phyloP scores from a whole-genome alignment of 169 alveolate species.

The Cryptosporidium ubiquitum region DNA sequence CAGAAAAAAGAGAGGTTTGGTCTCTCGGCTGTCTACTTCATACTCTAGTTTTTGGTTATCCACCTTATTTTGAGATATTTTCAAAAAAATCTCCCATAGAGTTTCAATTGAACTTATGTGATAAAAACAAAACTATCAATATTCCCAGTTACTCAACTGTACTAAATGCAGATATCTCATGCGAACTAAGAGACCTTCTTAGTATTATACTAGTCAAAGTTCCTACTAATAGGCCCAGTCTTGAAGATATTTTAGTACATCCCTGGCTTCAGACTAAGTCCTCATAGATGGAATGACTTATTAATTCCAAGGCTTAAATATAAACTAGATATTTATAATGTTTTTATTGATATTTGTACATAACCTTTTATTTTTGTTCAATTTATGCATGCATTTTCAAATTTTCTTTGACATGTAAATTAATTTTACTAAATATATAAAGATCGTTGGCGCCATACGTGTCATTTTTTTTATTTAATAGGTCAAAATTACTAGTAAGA shows the following conservation, averaged over 20 bases:
- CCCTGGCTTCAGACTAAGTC: slow-evolving; percentile 9
- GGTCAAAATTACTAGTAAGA: not conserved
- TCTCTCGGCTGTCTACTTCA: slow-evolving; percentile 52
- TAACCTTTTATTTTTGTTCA: not conserved
- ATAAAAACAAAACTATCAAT: not conserved
- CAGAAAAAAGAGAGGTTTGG: slow-evolving; percentile 72
- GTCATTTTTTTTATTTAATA: not conserved
- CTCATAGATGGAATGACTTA: not conserved
- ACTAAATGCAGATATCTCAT: slow-evolving; percentile 10
- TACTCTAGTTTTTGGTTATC: slow-evolving; percentile 40
- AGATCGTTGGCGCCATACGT: slow-evolving; percentile 35
- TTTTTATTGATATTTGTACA: not conserved
- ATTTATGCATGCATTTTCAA: not conserved
- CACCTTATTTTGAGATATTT: slow-evolving; percentile 25
- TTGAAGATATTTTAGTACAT: slow-evolving; percentile 4
- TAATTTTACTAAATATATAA: not conserved
- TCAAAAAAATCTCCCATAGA: slow-evolving; percentile 52
- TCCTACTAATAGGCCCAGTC: slow-evolving; percentile 1
- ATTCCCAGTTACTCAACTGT: slow-evolving; percentile 44
- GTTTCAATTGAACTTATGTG: slow-evolving; percentile 39
- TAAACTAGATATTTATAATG: not conserved
- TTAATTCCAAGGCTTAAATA: not conserved
- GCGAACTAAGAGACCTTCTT: slow-evolving; percentile 3
- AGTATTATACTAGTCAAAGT: slow-evolving; percentile 10
- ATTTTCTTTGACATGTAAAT: not conserved